Conservation (phyloP, 192 early-diverging fungal species). For the Gorgonomyces haynaldii region DNA sequence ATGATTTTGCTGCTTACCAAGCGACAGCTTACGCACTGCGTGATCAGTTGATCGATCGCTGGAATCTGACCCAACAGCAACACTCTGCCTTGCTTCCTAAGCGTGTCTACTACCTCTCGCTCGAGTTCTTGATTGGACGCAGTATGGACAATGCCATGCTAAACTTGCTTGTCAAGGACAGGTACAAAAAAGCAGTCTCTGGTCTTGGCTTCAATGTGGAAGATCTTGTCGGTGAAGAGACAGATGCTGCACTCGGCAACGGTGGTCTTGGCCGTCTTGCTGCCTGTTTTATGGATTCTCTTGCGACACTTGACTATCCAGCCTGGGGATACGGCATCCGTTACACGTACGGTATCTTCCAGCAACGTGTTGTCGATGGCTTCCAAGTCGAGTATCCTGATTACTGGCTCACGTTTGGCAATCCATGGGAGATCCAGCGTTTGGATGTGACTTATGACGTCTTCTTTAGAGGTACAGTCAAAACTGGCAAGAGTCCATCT, state of each 20-base stretch:
- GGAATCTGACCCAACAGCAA: constrained; percentile 90
- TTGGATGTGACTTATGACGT: constrained; percentile 84
- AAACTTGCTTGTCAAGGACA: constrained; percentile 70
- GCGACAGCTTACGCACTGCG: constrained; percentile 84
- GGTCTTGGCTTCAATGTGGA: constrained; percentile 86
- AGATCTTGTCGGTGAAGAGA: constrained; percentile 85
- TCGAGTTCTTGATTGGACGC: constrained; percentile 94
- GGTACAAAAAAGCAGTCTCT: constrained; percentile 55
- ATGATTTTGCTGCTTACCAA: constrained; percentile 86
- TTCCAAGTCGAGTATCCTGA: constrained; percentile 90
- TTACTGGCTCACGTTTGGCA: constrained; percentile 94
- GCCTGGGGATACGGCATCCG: constrained; percentile 95
- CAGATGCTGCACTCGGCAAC: constrained; percentile 93
- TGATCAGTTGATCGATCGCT: constrained; percentile 81
- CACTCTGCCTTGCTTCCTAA: constrained; percentile 73
- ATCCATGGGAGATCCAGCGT: constrained; percentile 95
- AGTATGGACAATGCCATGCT: constrained; percentile 96
- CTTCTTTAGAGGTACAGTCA: constrained; percentile 74
- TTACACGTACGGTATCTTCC: constrained; percentile 98
- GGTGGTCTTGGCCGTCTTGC: constrained; percentile 92
- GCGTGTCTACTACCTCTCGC: constrained; percentile 93
- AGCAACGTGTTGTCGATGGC: constrained; percentile 92
- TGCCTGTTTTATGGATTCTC: constrained; percentile 79
- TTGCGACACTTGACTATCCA: constrained; percentile 87
- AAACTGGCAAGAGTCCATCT: constrained; percentile 50